Evolutionary conservation across 768 basidiomycete species (phyloP), one percentile per base, ranked within the genome.

Genomic region (Coprinellus micaceus): DNA sequence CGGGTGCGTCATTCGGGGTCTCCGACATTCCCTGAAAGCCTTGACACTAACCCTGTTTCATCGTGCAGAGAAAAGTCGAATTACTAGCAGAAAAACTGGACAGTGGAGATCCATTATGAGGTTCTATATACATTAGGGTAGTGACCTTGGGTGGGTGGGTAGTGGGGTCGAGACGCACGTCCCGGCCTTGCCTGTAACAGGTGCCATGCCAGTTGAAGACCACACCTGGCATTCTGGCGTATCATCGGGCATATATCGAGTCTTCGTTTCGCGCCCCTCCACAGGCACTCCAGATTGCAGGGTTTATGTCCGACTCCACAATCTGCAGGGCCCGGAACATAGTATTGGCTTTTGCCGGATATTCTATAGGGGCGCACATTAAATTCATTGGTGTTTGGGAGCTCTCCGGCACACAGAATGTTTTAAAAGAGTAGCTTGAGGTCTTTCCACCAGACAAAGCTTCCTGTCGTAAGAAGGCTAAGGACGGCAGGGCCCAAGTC

Each of bases 231-330:
- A 64, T 54, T 58, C n/a, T 62, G 86, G 88, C 84, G 88, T 89
- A 89, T 89, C 69, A 75, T 85, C 82, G 84, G 86, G 86, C 88
- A 80, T 63, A 89, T 37, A 89, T 73, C 46, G 62, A 77, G 6
- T 43, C 30, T 37, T 28, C 49, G 36, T 49, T 25, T 2, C 37
- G 22, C 50, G 26, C 30, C 50, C 58, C 46, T 54, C 11, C 24
- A 24, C 10, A 15, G n/a, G 17, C 25, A 22, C 24, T 24, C 19
- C 28, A 26, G 6, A 19, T n/a, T 50, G 48, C 48, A 30, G 48
- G 48, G 33, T 33, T 11, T 5, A 30, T 28, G 17, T 50, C 48
- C 48, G 15, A 10, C 1, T 30, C 19, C 30, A 50, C 48, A 50
- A 17, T 19, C 28, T 26, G 28, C 30, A 11, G 21, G 30, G 30